Conservation (phyloP, 257 asterid species). For the Solanum sejunctum region DNA sequence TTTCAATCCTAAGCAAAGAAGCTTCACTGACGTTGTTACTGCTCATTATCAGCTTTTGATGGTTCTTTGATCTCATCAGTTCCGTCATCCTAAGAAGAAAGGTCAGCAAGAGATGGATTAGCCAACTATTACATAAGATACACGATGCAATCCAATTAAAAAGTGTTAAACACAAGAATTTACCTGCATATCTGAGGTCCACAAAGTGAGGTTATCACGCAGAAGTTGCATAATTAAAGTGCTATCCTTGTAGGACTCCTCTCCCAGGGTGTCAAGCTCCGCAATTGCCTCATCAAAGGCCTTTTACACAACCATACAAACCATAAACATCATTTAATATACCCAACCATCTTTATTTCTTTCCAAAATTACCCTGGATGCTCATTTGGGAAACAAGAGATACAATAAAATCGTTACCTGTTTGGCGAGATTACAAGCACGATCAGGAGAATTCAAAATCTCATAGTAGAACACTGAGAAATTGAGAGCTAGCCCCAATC, state of each 20-base stretch:
- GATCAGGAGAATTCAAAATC: constrained; percentile 69
- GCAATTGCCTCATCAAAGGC: constrained; percentile 91
- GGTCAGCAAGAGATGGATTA: background rate
- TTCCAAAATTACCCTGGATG: background rate
- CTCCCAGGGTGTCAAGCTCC: constrained; percentile 82
- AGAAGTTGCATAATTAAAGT: constrained; percentile 90
- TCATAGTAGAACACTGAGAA: constrained; percentile 81
- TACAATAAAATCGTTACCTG: constrained; percentile 27
- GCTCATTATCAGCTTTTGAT: constrained; percentile 46
- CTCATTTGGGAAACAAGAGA: background rate
- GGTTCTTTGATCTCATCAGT: constrained; percentile 81
- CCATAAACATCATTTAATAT: background rate
- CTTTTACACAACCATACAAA: constrained; percentile 12
- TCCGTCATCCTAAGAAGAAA: constrained; percentile 48
- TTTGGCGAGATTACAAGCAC: constrained; percentile 76
- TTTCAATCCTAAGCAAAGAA: constrained; percentile 16
- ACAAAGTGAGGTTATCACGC: constrained; percentile 81
- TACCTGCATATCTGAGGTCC: constrained; percentile 93
- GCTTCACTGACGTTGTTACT: constrained; percentile 20
- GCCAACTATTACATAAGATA: background rate
- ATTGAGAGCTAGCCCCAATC: constrained; percentile 77
- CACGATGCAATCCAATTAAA: background rate
- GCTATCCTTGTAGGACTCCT: constrained; percentile 91
- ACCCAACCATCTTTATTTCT: background rate
- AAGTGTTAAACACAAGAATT: background rate